Evolutionary conservation across 2,329 filamentous ascomycete genomes (phyloP).

Genomic region (Epichloe baconii): DNA sequence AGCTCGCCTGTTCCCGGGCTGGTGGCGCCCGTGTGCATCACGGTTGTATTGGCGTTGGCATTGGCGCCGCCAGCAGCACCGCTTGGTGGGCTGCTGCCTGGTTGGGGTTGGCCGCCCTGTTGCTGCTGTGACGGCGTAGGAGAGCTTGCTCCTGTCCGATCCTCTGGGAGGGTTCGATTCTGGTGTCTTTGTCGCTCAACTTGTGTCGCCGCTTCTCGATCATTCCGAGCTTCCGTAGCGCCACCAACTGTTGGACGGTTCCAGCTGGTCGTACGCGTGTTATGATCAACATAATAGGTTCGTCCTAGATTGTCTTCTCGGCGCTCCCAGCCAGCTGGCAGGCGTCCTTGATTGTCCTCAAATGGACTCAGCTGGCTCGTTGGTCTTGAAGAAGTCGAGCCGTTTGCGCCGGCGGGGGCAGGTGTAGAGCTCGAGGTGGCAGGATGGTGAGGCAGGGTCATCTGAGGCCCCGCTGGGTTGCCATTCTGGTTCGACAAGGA

Average conservation of each 20-base stretch:
- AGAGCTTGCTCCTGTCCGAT: slow-evolving; percentile 85
- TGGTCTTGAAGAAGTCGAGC: slow-evolving; percentile 18
- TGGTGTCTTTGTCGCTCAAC: slow-evolving; percentile 88
- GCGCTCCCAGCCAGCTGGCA: slow-evolving; percentile 91
- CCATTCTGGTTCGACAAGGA: slow-evolving; percentile 38
- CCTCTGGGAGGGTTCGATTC: slow-evolving; percentile 89
- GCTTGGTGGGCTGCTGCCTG: slow-evolving; percentile 15
- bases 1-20: slow-evolving; percentile 91
- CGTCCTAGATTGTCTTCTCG: slow-evolving; percentile 88
- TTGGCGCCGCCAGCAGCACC: slow-evolving; percentile 18
- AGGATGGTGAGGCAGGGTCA: slow-evolving; percentile 31
- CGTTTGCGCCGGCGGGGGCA: slow-evolving; percentile 15
- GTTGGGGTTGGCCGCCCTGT: slow-evolving; percentile 29
- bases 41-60: slow-evolving; percentile 45
- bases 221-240: slow-evolving; percentile 55
- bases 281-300: slow-evolving; percentile 98
- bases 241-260: slow-evolving; percentile 73
- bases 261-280: slow-evolving; percentile 94
- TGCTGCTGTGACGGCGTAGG: slow-evolving; percentile 55
- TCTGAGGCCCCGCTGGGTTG: slow-evolving; percentile 25
- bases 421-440: slow-evolving; percentile 32
- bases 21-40: slow-evolving; percentile 89
- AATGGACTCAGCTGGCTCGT: slow-evolving; percentile 64
- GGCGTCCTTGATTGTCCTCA: slow-evolving; percentile 84
- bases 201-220: slow-evolving; percentile 82